Evolutionary conservation across 768 basidiomycete genomes (phyloP).

Genomic region (Hygrocybe punicea): DNA sequence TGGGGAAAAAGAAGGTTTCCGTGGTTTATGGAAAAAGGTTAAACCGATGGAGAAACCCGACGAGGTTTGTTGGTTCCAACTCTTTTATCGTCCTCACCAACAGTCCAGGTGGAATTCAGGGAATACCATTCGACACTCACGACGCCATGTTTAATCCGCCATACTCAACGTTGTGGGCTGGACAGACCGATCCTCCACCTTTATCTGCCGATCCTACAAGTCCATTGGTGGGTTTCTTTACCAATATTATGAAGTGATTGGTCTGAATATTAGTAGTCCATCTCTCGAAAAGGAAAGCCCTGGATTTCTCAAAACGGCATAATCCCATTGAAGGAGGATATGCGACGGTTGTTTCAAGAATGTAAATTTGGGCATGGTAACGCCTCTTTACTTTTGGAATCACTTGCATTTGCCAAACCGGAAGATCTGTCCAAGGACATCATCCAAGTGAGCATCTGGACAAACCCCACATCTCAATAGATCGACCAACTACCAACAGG

Average conservation of each 20-base stretch:
- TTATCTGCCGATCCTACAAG: constrained; percentile 20
- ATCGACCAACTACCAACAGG: constrained; percentile 45
- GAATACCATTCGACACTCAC: constrained; percentile 72
- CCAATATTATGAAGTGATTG: neutral
- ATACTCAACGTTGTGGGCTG: constrained; percentile 8
- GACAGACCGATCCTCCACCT: constrained; percentile 28
- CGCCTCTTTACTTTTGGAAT: constrained; percentile 67
- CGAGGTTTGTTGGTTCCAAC: constrained; percentile 43
- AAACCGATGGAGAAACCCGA: constrained; percentile 81
- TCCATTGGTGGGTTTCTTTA: no score
- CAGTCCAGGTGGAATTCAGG: constrained; percentile 35
- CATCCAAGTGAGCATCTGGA: constrained; percentile 51
- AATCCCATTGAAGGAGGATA: constrained; percentile 80
- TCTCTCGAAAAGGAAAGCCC: constrained; percentile 38
- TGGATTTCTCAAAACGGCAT: constrained; percentile 39
- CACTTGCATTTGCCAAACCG: constrained; percentile 64
- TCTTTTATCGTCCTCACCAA: constrained; percentile 3
- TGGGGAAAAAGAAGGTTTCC: constrained; percentile 52
- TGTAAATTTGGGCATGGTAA: constrained; percentile 83
- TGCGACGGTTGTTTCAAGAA: constrained; percentile 77
- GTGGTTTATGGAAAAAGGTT: constrained; percentile 74
- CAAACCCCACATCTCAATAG: neutral
- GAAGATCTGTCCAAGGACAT: constrained; percentile 66
- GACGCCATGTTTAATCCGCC: constrained; percentile 76
- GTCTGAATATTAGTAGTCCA: constrained; percentile 10